Conservation (phyloP, 805 yeast species). For the Candida lessepsii region DNA sequence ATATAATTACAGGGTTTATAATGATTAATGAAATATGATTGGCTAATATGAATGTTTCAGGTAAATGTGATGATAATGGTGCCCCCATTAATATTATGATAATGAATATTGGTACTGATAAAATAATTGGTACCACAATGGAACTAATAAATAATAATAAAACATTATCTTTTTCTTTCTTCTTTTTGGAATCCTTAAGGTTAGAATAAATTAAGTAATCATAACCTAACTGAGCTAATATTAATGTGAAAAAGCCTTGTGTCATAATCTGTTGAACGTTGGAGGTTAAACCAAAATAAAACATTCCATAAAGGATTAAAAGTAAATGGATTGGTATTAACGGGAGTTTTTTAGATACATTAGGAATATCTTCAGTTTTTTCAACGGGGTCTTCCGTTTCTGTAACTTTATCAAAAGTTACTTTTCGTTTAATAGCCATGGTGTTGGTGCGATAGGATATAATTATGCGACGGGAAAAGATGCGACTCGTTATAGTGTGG, state of each 20-base stretch:
- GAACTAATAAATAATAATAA: constrained; percentile 27
- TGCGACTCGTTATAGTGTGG: no score
- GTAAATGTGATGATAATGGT: constrained; percentile 55
- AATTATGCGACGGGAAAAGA: no score
- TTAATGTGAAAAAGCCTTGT: constrained; percentile 25
- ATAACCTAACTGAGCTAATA: constrained; percentile 25
- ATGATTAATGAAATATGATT: constrained; percentile 60
- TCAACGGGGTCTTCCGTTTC: constrained; percentile 9
- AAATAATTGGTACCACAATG: constrained; percentile 28
- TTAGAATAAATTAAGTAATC: constrained; percentile 18
- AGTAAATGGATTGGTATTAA: constrained; percentile 32
- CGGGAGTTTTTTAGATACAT: constrained; percentile 8
- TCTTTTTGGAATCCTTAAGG: constrained; percentile 4
- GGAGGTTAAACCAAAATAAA: constrained; percentile 27
- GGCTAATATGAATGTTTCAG: constrained; percentile 60
- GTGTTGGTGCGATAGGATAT: no score
- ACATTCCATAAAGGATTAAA: constrained; percentile 27
- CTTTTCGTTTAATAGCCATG: constrained; percentile 13
- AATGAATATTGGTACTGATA: constrained; percentile 40
- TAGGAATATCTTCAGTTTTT: constrained; percentile 10
- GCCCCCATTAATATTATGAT: constrained; percentile 73
- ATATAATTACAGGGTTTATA: constrained; percentile 61
- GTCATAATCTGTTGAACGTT: constrained; percentile 23
- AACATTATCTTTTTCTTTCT: constrained; percentile 16
- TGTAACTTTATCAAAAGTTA: constrained; percentile 13